Evolutionary conservation across 192 early-diverging fungal species (phyloP).

Genomic region (Hyaloraphidium curvatum): DNA sequence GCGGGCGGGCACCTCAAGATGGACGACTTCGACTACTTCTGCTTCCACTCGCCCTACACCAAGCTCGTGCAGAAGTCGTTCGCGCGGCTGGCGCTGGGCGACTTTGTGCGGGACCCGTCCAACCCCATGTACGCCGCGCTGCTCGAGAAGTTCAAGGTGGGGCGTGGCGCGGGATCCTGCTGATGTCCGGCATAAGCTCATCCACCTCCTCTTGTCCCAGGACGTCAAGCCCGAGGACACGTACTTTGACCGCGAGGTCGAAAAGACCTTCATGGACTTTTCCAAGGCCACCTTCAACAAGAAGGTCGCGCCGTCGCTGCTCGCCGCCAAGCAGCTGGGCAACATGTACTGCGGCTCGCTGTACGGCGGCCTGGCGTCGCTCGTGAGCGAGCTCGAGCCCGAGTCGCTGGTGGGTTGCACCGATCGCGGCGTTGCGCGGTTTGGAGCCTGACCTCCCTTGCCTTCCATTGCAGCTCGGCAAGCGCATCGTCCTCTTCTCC

Average conservation of each 20-base stretch:
- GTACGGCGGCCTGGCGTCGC: conserved; percentile 52
- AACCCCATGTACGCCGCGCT: conserved; percentile 16
- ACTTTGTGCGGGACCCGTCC: conserved; percentile 40
- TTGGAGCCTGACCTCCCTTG: background rate
- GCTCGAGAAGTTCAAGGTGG: conserved; percentile 28
- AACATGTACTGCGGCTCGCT: conserved; percentile 79
- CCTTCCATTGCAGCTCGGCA: conserved; percentile 27
- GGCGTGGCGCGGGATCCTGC: too few relatives aligned
- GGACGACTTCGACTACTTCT: conserved; percentile 52
- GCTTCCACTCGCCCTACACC: conserved; percentile 95
- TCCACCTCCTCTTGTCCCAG: background rate
- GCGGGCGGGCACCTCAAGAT: conserved; percentile 11
- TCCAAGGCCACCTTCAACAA: conserved; percentile 51
- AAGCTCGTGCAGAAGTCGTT: conserved; percentile 93
- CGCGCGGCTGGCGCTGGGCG: conserved; percentile 80
- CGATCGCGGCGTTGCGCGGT: background rate
- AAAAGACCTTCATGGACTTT: conserved; percentile 72
- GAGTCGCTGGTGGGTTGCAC: conserved; percentile 36
- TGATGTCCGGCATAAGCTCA: too few relatives aligned
- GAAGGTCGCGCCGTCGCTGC: conserved; percentile 59
- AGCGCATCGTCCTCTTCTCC: conserved; percentile 77
- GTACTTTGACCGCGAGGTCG: conserved; percentile 69
- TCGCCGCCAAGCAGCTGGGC: conserved; percentile 74
- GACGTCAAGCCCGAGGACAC: conserved; percentile 45
- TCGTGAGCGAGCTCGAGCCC: conserved; percentile 51